Conservation (phyloP, 805 yeast genomes). For the Suhomyces sp. region DNA sequence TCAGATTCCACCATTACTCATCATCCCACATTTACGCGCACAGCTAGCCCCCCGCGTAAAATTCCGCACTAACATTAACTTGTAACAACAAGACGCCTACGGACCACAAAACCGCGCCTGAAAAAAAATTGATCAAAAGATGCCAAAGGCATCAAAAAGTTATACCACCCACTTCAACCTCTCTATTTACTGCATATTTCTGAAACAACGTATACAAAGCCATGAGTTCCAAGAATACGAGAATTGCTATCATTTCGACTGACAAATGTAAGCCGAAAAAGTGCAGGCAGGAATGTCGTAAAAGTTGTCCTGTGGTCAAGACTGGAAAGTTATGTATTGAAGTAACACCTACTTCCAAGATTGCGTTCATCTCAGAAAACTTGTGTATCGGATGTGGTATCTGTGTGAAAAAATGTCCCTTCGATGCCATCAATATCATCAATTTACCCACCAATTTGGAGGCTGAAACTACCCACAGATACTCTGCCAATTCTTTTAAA, state of each 20-base stretch:
- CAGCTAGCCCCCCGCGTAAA: slow-evolving; percentile 12
- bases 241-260: slow-evolving; percentile 93
- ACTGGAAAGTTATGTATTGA: slow-evolving; percentile 98
- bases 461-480: slow-evolving; percentile 90
- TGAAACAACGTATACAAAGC: too few relatives aligned
- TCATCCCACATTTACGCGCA: slow-evolving; percentile 20
- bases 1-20: slow-evolving; percentile 20
- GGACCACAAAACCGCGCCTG: slow-evolving; percentile 9
- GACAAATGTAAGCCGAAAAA: slow-evolving; percentile 98
- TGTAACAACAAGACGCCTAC: background rate
- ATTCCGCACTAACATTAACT: slow-evolving; percentile 14
- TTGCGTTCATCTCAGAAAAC: slow-evolving; percentile 91
- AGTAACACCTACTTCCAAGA: slow-evolving; percentile 84
- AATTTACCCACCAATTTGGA: slow-evolving; percentile 96
- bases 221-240: slow-evolving; percentile 50
- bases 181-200: too few relatives aligned
- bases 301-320: slow-evolving; percentile 95
- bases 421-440: slow-evolving; percentile 94
- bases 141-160: slow-evolving; percentile 2
- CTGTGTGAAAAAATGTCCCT: slow-evolving; percentile 97
- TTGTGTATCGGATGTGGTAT: slow-evolving; percentile 99
- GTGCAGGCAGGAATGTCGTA: slow-evolving; percentile 97
- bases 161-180: too few relatives aligned
- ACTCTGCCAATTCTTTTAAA: slow-evolving; percentile 96
- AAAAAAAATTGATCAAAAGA: slow-evolving; percentile 12